Percentiles rank a stretch among this genome's conserved stretches.
Conservation (phyloP, 179 eudicot species). For the Monotropa hypopitys region DNA sequence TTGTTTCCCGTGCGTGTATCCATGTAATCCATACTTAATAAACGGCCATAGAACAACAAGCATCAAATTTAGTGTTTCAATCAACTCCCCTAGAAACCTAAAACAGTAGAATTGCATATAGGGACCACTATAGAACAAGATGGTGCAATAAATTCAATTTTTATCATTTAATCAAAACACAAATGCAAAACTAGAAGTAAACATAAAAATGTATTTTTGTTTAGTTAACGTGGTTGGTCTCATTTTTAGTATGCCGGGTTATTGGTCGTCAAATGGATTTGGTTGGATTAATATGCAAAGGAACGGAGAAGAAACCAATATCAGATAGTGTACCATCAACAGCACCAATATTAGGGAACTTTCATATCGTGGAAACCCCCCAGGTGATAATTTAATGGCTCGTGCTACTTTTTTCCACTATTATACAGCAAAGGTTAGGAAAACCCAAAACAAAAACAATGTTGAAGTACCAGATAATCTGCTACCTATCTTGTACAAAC, state of each 20-base stretch:
- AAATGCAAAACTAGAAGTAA: not conserved
- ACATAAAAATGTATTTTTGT: not conserved
- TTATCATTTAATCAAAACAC: not conserved
- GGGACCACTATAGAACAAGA: not conserved
- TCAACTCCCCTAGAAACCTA: not conserved
- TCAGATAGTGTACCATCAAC: not conserved
- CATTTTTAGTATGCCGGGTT: not conserved
- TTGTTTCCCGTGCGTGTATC: not conserved
- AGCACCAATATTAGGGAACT: not conserved
- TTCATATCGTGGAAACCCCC: not conserved
- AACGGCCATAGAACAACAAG: not conserved
- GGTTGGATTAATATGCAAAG: not conserved
- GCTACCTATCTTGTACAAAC: not conserved
- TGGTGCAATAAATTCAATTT: not conserved
- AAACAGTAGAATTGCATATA: not conserved
- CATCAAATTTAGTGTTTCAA: not conserved
- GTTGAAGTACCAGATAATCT: not conserved
- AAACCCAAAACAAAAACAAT: not conserved
- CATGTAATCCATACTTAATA: not conserved
- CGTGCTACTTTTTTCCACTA: not conserved
- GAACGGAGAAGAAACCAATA: not conserved
- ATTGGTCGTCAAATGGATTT: not conserved
- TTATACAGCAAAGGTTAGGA: not conserved
- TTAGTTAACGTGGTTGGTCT: not conserved
- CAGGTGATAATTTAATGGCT: not conserved